These are phyloP conservation scores for Oenanthe sinensis DNA, from an alignment of 129 eudicot genomes.

Conservation along the genomic window DNA sequence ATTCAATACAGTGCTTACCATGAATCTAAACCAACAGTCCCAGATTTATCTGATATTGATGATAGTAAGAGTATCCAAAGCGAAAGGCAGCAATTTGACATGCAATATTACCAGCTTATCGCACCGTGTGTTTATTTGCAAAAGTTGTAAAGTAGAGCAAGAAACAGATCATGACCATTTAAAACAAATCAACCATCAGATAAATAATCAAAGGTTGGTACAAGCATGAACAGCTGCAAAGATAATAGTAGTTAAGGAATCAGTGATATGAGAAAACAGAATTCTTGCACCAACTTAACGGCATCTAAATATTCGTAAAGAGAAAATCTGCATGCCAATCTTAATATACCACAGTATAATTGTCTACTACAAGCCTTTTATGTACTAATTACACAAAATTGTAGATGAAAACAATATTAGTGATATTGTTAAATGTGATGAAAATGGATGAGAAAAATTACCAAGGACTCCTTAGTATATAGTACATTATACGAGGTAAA, in stretches of 20 bases:
- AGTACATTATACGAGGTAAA: conserved; percentile 78
- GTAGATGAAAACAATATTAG: not conserved
- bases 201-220: not conserved
- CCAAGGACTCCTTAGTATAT: conserved; percentile 83
- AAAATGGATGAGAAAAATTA: conserved; percentile 22
- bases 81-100: not conserved
- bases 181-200: not conserved
- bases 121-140: not conserved
- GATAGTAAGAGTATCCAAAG: not conserved
- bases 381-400: not conserved
- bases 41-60: not conserved
- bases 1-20: not conserved
- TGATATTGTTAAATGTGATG: not conserved
- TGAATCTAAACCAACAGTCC: not conserved
- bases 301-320: not conserved
- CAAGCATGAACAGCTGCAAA: not conserved
- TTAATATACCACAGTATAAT: not conserved
- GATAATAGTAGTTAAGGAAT: not conserved
- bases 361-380: not conserved
- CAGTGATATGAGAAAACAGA: not conserved
- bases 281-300: not conserved
- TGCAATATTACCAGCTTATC: not conserved
- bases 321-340: not conserved
- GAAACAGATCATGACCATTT: not conserved
- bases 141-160: too few species aligned